Evolutionary conservation across 2,329 filamentous ascomycete species (phyloP), one percentile per base, ranked within the genome.

Genomic region (Cercospora brassicicola): DNA sequence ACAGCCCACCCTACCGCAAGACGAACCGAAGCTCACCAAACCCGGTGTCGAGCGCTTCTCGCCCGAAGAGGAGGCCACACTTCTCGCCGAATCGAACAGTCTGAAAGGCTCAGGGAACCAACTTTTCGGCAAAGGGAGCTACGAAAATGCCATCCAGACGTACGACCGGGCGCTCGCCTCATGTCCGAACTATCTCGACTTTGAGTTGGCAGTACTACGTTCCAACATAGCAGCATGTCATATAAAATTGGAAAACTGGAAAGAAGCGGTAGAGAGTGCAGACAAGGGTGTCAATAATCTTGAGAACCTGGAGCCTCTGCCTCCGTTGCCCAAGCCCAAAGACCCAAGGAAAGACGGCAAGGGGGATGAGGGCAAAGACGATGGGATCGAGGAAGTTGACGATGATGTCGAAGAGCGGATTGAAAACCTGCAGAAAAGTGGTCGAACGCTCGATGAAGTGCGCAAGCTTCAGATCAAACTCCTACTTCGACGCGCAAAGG

Each of bases 141-240:
- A 91, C 80, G 86, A 90, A 65, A 88, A 90, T 70, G 94, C 94
- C 48, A 90, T 98, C 70, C 87, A 89, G 72, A 90, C 87, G 69
- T 98, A 98, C 81, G 90, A 93, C 75, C 88, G 90, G 72, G 94
- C 95, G 23, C 84, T 96, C 2, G 85, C 88, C 11, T 86, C 89
- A 7, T 94, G 92, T 75, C 94, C 94, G 1, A 89, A 88, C 71
- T 96, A 96, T 78, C 87, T 96, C 28, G 89, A 94, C 78, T 97
- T 92, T 81, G 93, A 97, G 73, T 85, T 94, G 70, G 93, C 94
- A 28, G 92, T 98, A 9, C 84, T 98, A 5, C 88, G 90, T 67
- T 93, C 91, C 78, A 98, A 98, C 82, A 90, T 97, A 72, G 87
- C 94, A 1, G 94, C 94, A 9, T 97, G 93, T 77, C 88, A 97